These are phyloP conservation scores for Daldinia sp. DNA, from an alignment of 2,329 filamentous ascomycete species.

Conservation along the genomic window DNA sequence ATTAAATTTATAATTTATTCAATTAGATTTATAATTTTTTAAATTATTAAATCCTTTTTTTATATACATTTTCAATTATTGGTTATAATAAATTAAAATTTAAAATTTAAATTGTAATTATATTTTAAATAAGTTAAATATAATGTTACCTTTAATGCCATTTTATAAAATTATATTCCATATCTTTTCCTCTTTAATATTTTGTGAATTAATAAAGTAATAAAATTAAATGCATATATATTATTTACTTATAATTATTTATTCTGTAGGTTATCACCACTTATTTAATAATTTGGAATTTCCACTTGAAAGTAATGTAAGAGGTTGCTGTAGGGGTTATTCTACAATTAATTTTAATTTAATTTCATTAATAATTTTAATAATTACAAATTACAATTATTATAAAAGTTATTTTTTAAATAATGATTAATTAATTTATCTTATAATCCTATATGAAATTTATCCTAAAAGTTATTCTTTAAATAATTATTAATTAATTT, in stretches of 20 bases:
- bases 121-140: background rate
- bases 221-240: background rate
- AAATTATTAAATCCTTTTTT: background rate
- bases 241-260: background rate
- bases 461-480: conserved; percentile 2
- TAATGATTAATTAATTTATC: background rate
- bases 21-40: background rate
- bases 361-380: background rate
- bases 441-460: background rate
- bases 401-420: background rate
- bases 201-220: background rate
- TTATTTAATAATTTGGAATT: background rate
- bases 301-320: background rate
- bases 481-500: too few relatives aligned
- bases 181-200: background rate
- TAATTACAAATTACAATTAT: background rate
- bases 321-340: background rate
- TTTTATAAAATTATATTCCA: background rate
- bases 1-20: background rate
- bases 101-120: background rate
- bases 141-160: background rate
- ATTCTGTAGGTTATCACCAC: background rate
- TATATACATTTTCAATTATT: background rate
- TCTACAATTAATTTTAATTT: too few relatives aligned
- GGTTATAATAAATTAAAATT: background rate